These are phyloP conservation scores for Parasitella parasitica DNA, from an alignment of 371 early-diverging fungal species.

Conservation along the genomic window DNA sequence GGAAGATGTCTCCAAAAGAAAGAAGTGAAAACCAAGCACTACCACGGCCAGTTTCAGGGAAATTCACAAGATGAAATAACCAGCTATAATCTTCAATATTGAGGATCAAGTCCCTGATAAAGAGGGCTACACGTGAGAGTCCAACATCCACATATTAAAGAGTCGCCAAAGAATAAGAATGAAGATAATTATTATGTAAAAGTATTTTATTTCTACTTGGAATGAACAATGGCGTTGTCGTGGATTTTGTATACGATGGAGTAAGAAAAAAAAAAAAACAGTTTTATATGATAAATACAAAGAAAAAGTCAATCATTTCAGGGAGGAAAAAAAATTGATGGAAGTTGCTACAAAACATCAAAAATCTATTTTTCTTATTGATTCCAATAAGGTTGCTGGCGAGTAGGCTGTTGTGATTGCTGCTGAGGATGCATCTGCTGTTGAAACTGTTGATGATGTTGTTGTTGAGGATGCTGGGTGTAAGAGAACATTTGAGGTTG, in stretches of 20 bases:
- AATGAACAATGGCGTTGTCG: neutral
- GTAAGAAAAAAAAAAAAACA: neutral
- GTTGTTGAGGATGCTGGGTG: constrained; percentile 25
- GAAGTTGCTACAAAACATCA: neutral
- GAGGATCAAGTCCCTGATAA: no score
- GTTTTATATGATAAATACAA: neutral
- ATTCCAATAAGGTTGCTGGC: constrained; percentile 28
- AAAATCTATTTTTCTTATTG: constrained; percentile 15
- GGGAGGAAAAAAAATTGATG: neutral
- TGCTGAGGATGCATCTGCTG: constrained; percentile 26
- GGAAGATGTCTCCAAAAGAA: no score
- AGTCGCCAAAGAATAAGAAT: no score
- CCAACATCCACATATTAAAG: no score
- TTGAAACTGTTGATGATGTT: constrained; percentile 20
- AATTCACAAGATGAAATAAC: no score
- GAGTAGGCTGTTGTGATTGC: constrained; percentile 14
- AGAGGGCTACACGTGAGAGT: no score
- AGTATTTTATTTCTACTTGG: neutral
- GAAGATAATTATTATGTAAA: no score
- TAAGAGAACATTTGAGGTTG: constrained; percentile 41
- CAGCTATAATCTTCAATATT: no score
- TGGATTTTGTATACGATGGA: neutral
- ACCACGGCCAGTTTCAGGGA: no score
- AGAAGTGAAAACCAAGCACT: no score
- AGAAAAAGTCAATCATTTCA: neutral